A percentile compares a stretch with the other conserved stretches of the same genome.
These are phyloP conservation scores for Luffa aegyptiaca DNA, from an alignment of 306 rosid species.

Conservation along the genomic window DNA sequence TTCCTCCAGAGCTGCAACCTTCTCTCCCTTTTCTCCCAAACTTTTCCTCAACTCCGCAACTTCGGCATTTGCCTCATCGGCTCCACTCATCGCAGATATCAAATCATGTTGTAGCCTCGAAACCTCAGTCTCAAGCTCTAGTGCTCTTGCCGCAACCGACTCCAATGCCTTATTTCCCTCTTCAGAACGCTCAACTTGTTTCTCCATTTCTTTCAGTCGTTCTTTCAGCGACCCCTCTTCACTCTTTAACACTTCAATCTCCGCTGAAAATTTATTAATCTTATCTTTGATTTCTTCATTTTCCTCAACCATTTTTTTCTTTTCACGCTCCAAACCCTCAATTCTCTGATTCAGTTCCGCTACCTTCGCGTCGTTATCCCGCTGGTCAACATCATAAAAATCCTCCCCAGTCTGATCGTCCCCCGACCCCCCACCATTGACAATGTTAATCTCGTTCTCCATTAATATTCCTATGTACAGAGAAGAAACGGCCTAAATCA, in stretches of 20 bases:
- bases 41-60: conserved; percentile 32
- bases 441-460: conserved; percentile 38
- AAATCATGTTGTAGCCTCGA: conserved; percentile 72
- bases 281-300: conserved; percentile 34
- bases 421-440: conserved; percentile 24
- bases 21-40: conserved; percentile 39
- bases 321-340: conserved; percentile 44
- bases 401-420: conserved; percentile 21
- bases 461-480: conserved; percentile 18
- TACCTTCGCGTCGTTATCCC: conserved; percentile 12
- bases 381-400: conserved; percentile 34
- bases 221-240: conserved; percentile 27
- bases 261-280: conserved; percentile 32
- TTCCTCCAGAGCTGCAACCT: conserved; percentile 36
- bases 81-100: conserved; percentile 30
- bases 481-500: not conserved
- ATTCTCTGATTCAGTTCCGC: conserved; percentile 34
- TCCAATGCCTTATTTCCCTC: conserved; percentile 35
- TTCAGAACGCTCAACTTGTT: conserved; percentile 24
- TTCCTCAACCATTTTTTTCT: conserved; percentile 30
- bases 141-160: conserved; percentile 50
- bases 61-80: conserved; percentile 36
- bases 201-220: conserved; percentile 40
- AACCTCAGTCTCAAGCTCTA: conserved; percentile 63
- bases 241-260: conserved; percentile 36